Evolutionary conservation across 805 yeast species (phyloP).

Genomic region (Schwanniomyces pseudopolymorphus): DNA sequence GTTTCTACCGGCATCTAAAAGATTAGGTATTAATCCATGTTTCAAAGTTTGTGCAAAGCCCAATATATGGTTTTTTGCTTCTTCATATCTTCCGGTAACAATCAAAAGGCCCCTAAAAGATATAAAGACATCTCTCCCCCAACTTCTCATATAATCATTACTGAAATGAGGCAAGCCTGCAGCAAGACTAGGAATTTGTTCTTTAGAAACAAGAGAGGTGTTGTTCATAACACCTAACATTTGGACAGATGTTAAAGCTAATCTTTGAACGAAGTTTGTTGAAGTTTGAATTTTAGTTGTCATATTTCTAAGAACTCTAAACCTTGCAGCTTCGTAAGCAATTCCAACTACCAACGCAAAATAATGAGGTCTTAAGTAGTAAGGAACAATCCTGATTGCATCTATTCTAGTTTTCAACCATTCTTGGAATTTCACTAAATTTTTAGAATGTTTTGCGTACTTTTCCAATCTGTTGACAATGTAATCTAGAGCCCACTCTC

Average conservation of each 20-base stretch:
- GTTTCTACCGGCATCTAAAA: conserved; percentile 87
- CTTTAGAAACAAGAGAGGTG: conserved; percentile 71
- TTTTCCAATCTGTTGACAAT: conserved; percentile 59
- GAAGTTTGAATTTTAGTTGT: conserved; percentile 54
- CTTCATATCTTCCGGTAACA: conserved; percentile 74
- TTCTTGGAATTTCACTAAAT: conserved; percentile 53
- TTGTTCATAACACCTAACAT: conserved; percentile 74
- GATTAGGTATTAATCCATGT: conserved; percentile 92
- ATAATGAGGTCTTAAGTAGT: conserved; percentile 80
- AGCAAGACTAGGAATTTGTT: conserved; percentile 72
- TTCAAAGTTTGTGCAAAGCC: conserved; percentile 88
- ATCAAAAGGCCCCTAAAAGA: conserved; percentile 79
- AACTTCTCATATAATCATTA: conserved; percentile 88
- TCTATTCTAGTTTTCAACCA: conserved; percentile 73
- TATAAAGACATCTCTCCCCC: conserved; percentile 97
- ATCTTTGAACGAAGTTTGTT: conserved; percentile 72
- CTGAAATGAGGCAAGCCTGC: conserved; percentile 97
- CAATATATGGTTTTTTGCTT: conserved; percentile 77
- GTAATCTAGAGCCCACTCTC: conserved; percentile 88
- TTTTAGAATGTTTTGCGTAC: conserved; percentile 46
- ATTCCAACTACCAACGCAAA: conserved; percentile 81
- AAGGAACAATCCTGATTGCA: conserved; percentile 66
- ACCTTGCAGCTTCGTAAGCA: conserved; percentile 79
- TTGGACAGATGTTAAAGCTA: conserved; percentile 81
- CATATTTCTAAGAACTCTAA: conserved; percentile 60